phyloP scores from a whole-genome alignment of 2,329 filamentous ascomycete genomes.

The Fusarium temperatum region DNA sequence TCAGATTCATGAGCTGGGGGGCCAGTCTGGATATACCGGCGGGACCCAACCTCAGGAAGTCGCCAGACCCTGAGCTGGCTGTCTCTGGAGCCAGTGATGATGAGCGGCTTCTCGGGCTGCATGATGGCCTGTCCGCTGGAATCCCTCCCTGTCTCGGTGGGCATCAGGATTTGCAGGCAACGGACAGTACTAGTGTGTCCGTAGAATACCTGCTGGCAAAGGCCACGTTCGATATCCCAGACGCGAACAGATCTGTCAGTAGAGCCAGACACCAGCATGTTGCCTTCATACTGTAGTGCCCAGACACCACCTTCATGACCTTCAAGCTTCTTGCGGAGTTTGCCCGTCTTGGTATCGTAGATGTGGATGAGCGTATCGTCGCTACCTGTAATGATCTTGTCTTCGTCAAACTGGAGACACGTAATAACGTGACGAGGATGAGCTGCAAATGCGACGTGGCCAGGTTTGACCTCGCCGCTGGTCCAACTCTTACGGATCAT shows the following conservation, averaged over 20 bases:
- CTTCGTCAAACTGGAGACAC: constrained; percentile 95
- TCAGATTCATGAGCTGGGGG: constrained; percentile 78
- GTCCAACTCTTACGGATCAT: constrained; percentile 95
- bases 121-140: constrained; percentile 79
- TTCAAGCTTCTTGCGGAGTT: constrained; percentile 81
- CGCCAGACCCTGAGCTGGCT: constrained; percentile 95
- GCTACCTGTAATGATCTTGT: constrained; percentile 97
- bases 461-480: constrained; percentile 81
- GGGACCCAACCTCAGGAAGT: constrained; percentile 81
- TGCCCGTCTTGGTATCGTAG: constrained; percentile 95
- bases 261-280: constrained; percentile 92
- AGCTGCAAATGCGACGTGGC: constrained; percentile 94
- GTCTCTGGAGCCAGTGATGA: constrained; percentile 96
- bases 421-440: constrained; percentile 97
- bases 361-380: constrained; percentile 98
- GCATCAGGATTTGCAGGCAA: constrained; percentile 93
- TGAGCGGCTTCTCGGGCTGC: constrained; percentile 93
- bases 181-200: constrained; percentile 97
- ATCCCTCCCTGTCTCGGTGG: constrained; percentile 77
- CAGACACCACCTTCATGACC: constrained; percentile 98
- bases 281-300: constrained; percentile 96
- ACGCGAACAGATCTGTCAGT: constrained; percentile 98
- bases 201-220: constrained; percentile 95
- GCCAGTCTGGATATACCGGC: constrained; percentile 80
- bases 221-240: constrained; percentile 95